Evolutionary conservation across 192 early-diverging fungal species (phyloP).

Genomic region (Coemansia sp.): DNA sequence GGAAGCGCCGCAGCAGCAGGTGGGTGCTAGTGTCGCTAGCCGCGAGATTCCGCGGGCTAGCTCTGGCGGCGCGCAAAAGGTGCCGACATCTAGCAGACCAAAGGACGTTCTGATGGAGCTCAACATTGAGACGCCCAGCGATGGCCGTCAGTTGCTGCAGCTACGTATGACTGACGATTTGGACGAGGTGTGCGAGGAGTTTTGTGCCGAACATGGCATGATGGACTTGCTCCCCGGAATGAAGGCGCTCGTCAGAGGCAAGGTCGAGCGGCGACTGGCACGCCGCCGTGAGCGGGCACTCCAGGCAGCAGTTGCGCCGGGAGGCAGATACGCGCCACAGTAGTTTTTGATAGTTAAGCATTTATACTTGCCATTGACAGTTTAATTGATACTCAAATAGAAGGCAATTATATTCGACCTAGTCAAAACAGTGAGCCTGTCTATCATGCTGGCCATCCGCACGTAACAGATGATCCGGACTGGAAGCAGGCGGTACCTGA

Average conservation of each 20-base stretch:
- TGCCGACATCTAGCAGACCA: constrained; percentile 18
- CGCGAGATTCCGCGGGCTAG: constrained; percentile 43
- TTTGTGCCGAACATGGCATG: constrained; percentile 42
- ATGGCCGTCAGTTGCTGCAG: constrained; percentile 47
- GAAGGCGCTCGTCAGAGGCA: constrained; percentile 51
- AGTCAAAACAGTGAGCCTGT: not conserved
- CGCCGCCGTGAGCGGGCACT: constrained; percentile 50
- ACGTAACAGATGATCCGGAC: constrained; percentile 17
- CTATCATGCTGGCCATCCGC: constrained; percentile 21
- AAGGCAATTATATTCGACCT: not conserved
- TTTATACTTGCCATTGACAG: not conserved
- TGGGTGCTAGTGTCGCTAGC: constrained; percentile 22
- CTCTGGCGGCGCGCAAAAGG: constrained; percentile 1
- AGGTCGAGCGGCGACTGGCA: constrained; percentile 49
- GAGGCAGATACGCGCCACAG: constrained; percentile 3
- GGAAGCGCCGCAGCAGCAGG: constrained; percentile 22
- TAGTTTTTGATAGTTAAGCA: not conserved
- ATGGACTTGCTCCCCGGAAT: constrained; percentile 47
- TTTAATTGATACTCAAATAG: not conserved
- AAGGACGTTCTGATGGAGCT: constrained; percentile 54
- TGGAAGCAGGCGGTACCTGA: constrained; percentile 24
- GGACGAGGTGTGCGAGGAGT: constrained; percentile 39
- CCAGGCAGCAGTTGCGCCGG: constrained; percentile 28
- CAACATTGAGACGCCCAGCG: constrained; percentile 49
- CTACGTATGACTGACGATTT: constrained; percentile 39